Evolutionary conservation across 2,329 filamentous ascomycete species (phyloP).

Genomic region (Mycosphaerella sp.): DNA sequence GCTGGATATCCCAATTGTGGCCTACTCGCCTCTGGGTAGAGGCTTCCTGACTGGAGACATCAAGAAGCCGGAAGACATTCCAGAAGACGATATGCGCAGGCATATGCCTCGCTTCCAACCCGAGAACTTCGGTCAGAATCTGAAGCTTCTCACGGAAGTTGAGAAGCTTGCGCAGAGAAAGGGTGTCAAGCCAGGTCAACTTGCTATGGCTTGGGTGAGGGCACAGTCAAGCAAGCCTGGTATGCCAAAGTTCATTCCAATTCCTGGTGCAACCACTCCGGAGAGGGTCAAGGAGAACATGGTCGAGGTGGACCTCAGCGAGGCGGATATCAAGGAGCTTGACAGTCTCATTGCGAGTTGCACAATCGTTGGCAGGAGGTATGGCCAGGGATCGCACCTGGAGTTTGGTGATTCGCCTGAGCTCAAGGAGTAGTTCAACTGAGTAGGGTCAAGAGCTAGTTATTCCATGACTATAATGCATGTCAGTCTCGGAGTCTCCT

Average conservation of each 20-base stretch:
- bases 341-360: slow-evolving; percentile 46
- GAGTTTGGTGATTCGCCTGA: slow-evolving; percentile 28
- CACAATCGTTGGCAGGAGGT: slow-evolving; percentile 39
- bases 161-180: slow-evolving; percentile 55
- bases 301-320: slow-evolving; percentile 37
- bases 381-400: slow-evolving; percentile 26
- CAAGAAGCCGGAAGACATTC: slow-evolving; percentile 49
- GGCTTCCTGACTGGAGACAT: slow-evolving; percentile 53
- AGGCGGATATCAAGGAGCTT: slow-evolving; percentile 47
- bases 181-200: slow-evolving; percentile 42
- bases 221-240: slow-evolving; percentile 38
- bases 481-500: neutral
- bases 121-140: slow-evolving; percentile 58
- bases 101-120: slow-evolving; percentile 54
- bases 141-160: slow-evolving; percentile 55
- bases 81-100: slow-evolving; percentile 44
- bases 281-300: slow-evolving; percentile 39
- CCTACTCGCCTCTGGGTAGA: slow-evolving; percentile 64
- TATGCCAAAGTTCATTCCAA: slow-evolving; percentile 42
- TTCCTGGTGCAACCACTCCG: slow-evolving; percentile 37
- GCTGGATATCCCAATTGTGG: slow-evolving; percentile 61
- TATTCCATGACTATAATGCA: neutral
- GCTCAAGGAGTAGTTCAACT: slow-evolving; percentile 11
- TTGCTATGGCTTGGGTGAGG: slow-evolving; percentile 46
- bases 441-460: neutral